phyloP scores from a whole-genome alignment of 1,284 basidiomycete genomes.

The Tilletia caries region DNA sequence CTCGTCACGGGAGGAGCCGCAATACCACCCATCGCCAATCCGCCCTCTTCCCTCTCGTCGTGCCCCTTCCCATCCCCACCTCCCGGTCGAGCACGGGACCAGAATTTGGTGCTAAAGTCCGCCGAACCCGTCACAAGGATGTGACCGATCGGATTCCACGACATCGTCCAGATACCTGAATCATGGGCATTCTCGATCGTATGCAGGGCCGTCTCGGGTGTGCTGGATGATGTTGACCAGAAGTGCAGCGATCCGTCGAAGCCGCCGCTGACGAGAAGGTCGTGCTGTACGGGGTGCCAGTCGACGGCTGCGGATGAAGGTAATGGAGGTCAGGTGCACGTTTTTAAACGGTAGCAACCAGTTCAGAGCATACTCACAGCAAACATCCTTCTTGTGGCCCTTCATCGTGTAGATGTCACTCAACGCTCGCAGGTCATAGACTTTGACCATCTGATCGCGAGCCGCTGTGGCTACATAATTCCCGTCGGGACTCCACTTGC shows the following conservation, averaged over 20 bases:
- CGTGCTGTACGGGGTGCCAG: slow-evolving; percentile 91
- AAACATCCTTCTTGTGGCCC: slow-evolving; percentile 96
- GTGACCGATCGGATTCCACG: slow-evolving; percentile 93
- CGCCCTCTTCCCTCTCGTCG: slow-evolving; percentile 6
- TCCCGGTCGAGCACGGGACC: slow-evolving; percentile 81
- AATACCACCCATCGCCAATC: slow-evolving; percentile 7
- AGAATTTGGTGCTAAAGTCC: slow-evolving; percentile 96
- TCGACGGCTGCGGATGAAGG: slow-evolving; percentile 58
- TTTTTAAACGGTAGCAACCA: background rate
- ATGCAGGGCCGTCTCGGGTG: slow-evolving; percentile 63
- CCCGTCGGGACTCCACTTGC: slow-evolving; percentile 81
- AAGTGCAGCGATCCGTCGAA: slow-evolving; percentile 87
- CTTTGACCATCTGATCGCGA: slow-evolving; percentile 84
- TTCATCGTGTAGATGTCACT: slow-evolving; percentile 85
- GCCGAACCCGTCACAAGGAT: slow-evolving; percentile 87
- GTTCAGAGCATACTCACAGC: slow-evolving; percentile 66
- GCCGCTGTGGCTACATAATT: slow-evolving; percentile 89
- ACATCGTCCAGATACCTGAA: slow-evolving; percentile 90
- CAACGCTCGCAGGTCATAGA: slow-evolving; percentile 98
- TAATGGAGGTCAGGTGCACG: background rate
- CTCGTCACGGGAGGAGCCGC: background rate
- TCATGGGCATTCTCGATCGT: slow-evolving; percentile 89
- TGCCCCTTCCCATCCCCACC: slow-evolving; percentile 12
- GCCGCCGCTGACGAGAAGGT: slow-evolving; percentile 83
- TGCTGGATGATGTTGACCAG: slow-evolving; percentile 68